Evolutionary conservation across 192 early-diverging fungal species (phyloP).

Genomic region (Gamsiella multidivaricata): DNA sequence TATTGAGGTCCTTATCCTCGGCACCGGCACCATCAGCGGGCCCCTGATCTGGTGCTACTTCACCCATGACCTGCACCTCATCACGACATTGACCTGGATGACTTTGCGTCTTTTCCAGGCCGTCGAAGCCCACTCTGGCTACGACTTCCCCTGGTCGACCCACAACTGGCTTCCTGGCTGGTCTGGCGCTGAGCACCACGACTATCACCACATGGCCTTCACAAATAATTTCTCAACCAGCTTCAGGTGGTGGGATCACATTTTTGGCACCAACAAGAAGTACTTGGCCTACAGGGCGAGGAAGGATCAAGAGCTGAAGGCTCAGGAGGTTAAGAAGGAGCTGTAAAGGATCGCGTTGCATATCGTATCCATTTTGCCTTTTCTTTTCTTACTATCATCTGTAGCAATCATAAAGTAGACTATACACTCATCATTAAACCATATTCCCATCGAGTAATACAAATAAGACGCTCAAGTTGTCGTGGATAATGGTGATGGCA

Average conservation of each 20-base stretch:
- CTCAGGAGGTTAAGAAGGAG: conserved; percentile 28
- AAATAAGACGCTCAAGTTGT: too few species aligned
- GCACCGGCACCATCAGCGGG: conserved; percentile 85
- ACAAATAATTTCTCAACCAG: conserved; percentile 84
- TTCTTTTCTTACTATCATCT: neutral
- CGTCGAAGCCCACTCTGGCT: conserved; percentile 93
- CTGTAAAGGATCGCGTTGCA: conserved; percentile 18
- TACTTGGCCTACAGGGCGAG: conserved; percentile 71
- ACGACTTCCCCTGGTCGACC: conserved; percentile 95
- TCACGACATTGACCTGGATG: conserved; percentile 91
- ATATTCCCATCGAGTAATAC: too few species aligned
- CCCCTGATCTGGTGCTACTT: conserved; percentile 78
- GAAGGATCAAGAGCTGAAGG: conserved; percentile 46
- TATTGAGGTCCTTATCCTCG: conserved; percentile 85
- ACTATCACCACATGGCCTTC: conserved; percentile 91
- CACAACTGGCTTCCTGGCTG: conserved; percentile 88
- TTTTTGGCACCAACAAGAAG: conserved; percentile 87
- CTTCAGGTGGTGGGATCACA: conserved; percentile 92
- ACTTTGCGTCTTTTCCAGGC: conserved; percentile 82
- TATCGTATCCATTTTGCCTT: neutral
- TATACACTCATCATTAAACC: conserved; percentile 5
- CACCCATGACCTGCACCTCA: conserved; percentile 78
- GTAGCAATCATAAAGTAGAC: neutral
- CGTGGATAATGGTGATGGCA: too few species aligned
- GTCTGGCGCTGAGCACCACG: conserved; percentile 94